Evolutionary conservation across 2,329 filamentous ascomycete species (phyloP), one percentile per base, ranked within the genome.

Genomic region (Kalmusia sp.): DNA sequence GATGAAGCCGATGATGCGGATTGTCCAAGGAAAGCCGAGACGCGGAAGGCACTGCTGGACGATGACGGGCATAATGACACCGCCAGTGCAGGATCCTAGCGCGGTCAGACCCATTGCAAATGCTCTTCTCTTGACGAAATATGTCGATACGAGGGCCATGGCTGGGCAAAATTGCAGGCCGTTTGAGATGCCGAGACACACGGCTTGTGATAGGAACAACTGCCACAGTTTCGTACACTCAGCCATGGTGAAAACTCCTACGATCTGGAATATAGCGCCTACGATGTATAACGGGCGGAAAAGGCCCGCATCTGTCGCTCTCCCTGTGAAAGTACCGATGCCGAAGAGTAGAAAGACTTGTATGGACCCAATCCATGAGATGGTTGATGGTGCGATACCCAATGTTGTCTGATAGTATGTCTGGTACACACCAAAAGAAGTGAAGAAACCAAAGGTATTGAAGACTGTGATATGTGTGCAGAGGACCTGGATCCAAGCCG

Each of bases 1-100:
- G 22, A 89, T 79, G 49, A 89, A 81, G 0, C 84, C 87, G 41
- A 88, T 78, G 1, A 82, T 81, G 0, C 86, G 77, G 31, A 87
- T 80, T 0, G 87, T 87, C 85, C 86, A 89, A 0, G 78, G 77
- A 61, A 88, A 89, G n/a, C 68, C 69, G 19, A 70, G 31, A 11
- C 48, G 59, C 21, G 67, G 66, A 9, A 72, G 51, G 22, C 65
- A 69, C 49, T 70, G 64, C 49, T 69, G 65, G 12, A 65, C 68
- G 22, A 72, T 65, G n/a, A 71, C 53, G 17, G 69, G 69, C 24
- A 71, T 71, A 1, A 72, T 52, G 9, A 72, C 57, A 15, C 69
- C 69, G 5, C 69, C 69, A 4, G 67, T 68, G 17, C 63, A 66
- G 7, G 63, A 61, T 8, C 69, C 69, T 3, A 68, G 38, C 0